phyloP scores from a whole-genome alignment of 164 flowering plant species.

The Magnolia changhungtana region DNA sequence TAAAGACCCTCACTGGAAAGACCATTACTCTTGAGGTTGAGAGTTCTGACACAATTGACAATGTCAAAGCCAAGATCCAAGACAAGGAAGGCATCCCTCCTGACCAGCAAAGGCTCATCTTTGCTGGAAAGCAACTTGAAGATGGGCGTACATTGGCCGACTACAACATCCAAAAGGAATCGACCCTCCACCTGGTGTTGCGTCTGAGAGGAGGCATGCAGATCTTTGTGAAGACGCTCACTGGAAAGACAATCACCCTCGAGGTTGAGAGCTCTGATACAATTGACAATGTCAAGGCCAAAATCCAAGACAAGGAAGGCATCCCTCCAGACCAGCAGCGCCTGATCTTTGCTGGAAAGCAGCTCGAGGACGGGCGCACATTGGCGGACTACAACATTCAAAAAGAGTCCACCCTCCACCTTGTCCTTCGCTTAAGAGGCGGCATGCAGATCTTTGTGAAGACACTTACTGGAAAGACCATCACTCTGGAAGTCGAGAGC shows the following conservation, averaged over 20 bases:
- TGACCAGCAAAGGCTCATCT: constrained; percentile 5
- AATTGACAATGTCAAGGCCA: neutral
- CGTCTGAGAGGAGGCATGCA: constrained; percentile 1
- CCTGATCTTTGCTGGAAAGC: neutral
- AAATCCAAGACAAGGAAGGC: constrained; percentile 1
- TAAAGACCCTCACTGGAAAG: too few relatives aligned
- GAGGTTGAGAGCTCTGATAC: constrained; percentile 4
- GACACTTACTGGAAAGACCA: too few relatives aligned
- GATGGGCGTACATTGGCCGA: neutral
- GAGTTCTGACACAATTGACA: too few relatives aligned
- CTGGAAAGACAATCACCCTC: neutral
- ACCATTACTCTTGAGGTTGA: too few relatives aligned
- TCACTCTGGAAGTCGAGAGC: too few relatives aligned
- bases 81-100: neutral
- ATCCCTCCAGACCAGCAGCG: constrained; percentile 2
- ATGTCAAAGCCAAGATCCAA: too few relatives aligned
- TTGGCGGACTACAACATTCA: constrained; percentile 2
- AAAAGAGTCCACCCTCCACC: constrained; percentile 8
- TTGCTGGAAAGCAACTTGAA: neutral
- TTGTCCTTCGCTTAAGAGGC: constrained; percentile 7
- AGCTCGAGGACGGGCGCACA: constrained; percentile 3
- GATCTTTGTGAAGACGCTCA: neutral
- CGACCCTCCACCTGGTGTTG: neutral
- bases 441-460: neutral
- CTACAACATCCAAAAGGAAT: constrained; percentile 2